phyloP scores from a whole-genome alignment of 1,284 basidiomycete genomes.

The Pseudozyma thailandica region DNA sequence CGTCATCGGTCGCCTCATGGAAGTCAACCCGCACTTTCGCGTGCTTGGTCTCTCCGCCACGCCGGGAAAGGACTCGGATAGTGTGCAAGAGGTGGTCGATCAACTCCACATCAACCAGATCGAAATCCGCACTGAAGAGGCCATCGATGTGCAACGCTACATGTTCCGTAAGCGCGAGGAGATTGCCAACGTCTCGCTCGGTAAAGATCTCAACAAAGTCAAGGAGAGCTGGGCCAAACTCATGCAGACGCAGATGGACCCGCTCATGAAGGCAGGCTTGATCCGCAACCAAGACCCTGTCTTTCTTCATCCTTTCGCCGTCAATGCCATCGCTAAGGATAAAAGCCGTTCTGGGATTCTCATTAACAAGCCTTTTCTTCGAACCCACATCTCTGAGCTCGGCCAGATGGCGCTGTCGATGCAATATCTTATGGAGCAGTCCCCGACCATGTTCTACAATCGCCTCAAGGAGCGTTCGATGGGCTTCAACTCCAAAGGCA shows the following conservation, averaged over 20 bases:
- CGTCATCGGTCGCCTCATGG: conserved; percentile 88
- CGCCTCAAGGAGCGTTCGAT: conserved; percentile 68
- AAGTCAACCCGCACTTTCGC: conserved; percentile 91
- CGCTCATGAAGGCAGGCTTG: conserved; percentile 52
- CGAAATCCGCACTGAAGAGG: conserved; percentile 91
- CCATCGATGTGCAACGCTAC: conserved; percentile 86
- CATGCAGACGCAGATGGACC: conserved; percentile 62
- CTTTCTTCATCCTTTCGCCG: conserved; percentile 56
- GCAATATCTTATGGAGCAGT: conserved; percentile 76
- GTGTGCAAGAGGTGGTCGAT: conserved; percentile 91
- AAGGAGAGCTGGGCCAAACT: conserved; percentile 66
- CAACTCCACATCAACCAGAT: conserved; percentile 95
- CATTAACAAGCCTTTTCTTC: conserved; percentile 32
- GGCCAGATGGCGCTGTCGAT: conserved; percentile 57
- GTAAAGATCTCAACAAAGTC: conserved; percentile 55
- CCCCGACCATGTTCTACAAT: conserved; percentile 69
- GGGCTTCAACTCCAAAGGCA: conserved; percentile 59
- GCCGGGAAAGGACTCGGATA: conserved; percentile 85
- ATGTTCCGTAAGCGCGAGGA: conserved; percentile 79
- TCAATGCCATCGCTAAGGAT: conserved; percentile 42
- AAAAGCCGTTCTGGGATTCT: conserved; percentile 27
- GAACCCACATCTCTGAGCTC: conserved; percentile 44
- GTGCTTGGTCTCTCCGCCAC: conserved; percentile 94
- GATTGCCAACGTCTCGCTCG: conserved; percentile 56
- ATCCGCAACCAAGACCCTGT: conserved; percentile 52